Conservation (phyloP, 768 basidiomycete species). For the Wakefieldia striispora region DNA sequence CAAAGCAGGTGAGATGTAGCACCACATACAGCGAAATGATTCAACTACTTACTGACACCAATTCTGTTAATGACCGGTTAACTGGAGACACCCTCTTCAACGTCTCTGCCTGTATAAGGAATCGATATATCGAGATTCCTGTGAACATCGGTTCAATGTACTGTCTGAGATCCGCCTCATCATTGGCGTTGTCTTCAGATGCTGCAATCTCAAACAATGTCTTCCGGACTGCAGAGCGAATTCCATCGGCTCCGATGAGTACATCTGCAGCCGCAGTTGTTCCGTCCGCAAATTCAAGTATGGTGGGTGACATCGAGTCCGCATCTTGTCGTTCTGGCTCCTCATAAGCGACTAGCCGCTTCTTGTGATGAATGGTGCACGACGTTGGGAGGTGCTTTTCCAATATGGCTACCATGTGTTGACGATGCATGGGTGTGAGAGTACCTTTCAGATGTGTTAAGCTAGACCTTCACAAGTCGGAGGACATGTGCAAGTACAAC, state of each 20-base stretch:
- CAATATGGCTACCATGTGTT: conserved; percentile 18
- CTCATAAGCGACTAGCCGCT: conserved; percentile 17
- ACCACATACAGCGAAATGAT: too few relatives aligned
- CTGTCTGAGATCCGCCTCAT: conserved; percentile 7
- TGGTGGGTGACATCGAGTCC: conserved; percentile 22
- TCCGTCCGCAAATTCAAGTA: conserved; percentile 14
- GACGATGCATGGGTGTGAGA: conserved; percentile 19
- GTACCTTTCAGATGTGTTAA: neutral
- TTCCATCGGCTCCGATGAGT: conserved; percentile 47
- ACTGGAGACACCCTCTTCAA: conserved; percentile 27
- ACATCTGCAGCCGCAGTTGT: conserved; percentile 35
- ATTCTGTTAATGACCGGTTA: conserved; percentile 15
- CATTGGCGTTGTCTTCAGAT: neutral
- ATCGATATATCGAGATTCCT: conserved; percentile 41
- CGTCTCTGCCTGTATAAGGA: conserved; percentile 33
- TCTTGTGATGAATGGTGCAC: conserved; percentile 16
- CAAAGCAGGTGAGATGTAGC: too few relatives aligned
- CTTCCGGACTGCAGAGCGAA: conserved; percentile 31
- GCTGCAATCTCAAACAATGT: conserved; percentile 21
- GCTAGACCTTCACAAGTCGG: too few relatives aligned
- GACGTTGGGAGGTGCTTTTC: conserved; percentile 18
- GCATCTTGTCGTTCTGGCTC: conserved; percentile 16
- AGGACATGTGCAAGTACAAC: too few relatives aligned
- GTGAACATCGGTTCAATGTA: conserved; percentile 37
- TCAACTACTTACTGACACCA: too few relatives aligned